These are phyloP conservation scores for Coprinopsis strossmayeri DNA, from an alignment of 768 basidiomycete genomes.

Conservation along the genomic window DNA sequence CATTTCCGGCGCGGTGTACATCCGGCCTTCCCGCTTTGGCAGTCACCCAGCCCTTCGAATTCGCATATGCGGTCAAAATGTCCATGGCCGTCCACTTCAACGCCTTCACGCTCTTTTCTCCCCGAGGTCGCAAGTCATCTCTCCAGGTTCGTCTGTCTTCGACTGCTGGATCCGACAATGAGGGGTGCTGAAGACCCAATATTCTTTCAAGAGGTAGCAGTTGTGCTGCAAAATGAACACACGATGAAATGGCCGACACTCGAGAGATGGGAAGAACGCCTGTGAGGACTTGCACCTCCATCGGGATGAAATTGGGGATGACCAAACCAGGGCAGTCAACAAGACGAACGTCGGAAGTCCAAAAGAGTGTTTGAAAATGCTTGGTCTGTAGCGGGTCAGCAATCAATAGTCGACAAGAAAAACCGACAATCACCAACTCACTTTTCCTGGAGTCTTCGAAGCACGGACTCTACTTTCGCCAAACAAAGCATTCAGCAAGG, in stretches of 20 bases:
- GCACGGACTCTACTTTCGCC: conserved; percentile 72
- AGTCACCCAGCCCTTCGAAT: conserved; percentile 77
- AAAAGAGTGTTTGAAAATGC: conserved; percentile 92
- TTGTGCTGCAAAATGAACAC: conserved; percentile 62
- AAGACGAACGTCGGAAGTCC: conserved; percentile 79
- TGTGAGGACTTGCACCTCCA: conserved; percentile 77
- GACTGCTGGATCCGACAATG: conserved; percentile 22
- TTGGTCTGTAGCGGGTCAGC: conserved; percentile 59
- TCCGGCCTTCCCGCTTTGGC: conserved; percentile 90
- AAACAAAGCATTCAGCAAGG: conserved; percentile 86
- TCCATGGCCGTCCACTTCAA: conserved; percentile 80
- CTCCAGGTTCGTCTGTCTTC: conserved; percentile 82
- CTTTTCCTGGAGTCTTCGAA: conserved; percentile 85
- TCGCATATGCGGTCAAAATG: conserved; percentile 72
- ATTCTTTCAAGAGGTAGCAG: conserved; percentile 75
- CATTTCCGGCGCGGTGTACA: conserved; percentile 83
- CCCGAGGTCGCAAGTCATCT: conserved; percentile 31
- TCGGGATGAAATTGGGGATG: conserved; percentile 75
- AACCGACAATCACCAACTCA: conserved; percentile 23
- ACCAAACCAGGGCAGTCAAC: conserved; percentile 96
- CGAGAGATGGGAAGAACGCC: conserved; percentile 77
- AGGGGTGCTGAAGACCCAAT: conserved; percentile 52
- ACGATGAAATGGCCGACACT: conserved; percentile 78
- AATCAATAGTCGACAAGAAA: not conserved
- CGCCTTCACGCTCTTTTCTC: conserved; percentile 14